Evolutionary conservation across 768 basidiomycete species (phyloP).

Genomic region (Boletus rubropictus): DNA sequence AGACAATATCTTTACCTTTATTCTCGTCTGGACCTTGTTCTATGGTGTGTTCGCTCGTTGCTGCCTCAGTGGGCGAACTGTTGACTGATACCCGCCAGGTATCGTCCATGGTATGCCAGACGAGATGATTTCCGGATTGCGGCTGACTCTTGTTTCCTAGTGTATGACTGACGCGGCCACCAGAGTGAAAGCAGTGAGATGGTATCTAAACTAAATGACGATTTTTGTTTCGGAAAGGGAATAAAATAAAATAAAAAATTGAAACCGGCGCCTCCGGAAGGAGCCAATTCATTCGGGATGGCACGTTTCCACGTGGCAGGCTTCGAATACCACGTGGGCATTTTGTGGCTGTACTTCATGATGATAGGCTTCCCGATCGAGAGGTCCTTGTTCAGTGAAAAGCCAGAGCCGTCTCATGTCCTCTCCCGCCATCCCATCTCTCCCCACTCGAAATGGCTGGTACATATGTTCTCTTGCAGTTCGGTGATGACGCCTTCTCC

Average conservation of each 20-base stretch:
- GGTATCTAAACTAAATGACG: neutral
- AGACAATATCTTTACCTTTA: constrained; percentile 86
- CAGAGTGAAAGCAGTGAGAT: too few relatives aligned
- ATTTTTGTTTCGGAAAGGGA: neutral
- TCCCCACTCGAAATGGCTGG: constrained; percentile 30
- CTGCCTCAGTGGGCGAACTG: neutral
- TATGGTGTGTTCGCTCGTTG: constrained; percentile 55
- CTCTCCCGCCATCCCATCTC: constrained; percentile 15
- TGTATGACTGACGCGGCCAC: constrained; percentile 27
- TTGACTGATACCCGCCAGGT: constrained; percentile 26
- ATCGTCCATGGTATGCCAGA: constrained; percentile 43
- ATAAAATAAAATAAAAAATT: neutral
- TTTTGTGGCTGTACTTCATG: constrained; percentile 29
- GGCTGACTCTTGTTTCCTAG: constrained; percentile 26
- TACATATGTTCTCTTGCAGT: constrained; percentile 54
- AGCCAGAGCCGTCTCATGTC: constrained; percentile 19
- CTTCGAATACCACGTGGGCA: constrained; percentile 28
- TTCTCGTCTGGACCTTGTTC: constrained; percentile 91
- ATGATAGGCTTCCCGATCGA: constrained; percentile 36
- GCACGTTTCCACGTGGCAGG: constrained; percentile 33
- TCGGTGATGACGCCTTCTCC: constrained; percentile 56
- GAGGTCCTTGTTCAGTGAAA: constrained; percentile 37
- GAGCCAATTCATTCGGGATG: constrained; percentile 11
- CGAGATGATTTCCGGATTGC: neutral
- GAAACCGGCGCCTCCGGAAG: constrained; percentile 13